Conservation (phyloP, 2,329 filamentous ascomycete species). For the Pleurostoma richardsiae region DNA sequence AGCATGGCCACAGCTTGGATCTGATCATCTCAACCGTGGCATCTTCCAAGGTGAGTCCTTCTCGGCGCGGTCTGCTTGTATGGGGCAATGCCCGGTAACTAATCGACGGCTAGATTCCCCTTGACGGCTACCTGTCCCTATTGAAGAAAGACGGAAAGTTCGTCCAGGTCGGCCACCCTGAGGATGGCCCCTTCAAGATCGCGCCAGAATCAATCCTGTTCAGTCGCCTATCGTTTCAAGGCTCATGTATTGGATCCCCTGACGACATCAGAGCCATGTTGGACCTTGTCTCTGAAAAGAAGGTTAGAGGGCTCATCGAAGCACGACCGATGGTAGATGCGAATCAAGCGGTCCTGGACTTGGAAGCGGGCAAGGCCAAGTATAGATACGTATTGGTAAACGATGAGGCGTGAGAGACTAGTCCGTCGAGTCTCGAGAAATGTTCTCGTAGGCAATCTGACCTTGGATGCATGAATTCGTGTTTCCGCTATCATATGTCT, state of each 20-base stretch:
- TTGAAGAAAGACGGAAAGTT: constrained; percentile 55
- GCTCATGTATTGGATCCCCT: constrained; percentile 37
- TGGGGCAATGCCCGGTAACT: background rate
- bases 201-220: constrained; percentile 50
- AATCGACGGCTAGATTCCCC: constrained; percentile 25
- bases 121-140: constrained; percentile 54
- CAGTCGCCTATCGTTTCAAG: constrained; percentile 45
- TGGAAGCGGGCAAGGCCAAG: constrained; percentile 47
- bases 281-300: constrained; percentile 49
- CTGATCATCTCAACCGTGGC: constrained; percentile 54
- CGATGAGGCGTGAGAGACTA: no score
- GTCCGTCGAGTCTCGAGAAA: no score
- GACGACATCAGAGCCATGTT: constrained; percentile 55
- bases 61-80: background rate
- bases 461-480: no score
- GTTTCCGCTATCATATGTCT: no score
- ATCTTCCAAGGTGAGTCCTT: constrained; percentile 33
- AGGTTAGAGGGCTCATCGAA: constrained; percentile 49
- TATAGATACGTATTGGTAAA: constrained; percentile 42
- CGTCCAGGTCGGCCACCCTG: constrained; percentile 59
- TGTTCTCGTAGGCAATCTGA: no score
- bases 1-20: constrained; percentile 44
- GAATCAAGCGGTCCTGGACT: constrained; percentile 48
- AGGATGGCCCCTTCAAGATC: constrained; percentile 39
- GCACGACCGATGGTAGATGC: constrained; percentile 47